Base-by-base conservation (phyloP, 371 early-diverging fungal species). In the Circinella umbellata region DNA sequence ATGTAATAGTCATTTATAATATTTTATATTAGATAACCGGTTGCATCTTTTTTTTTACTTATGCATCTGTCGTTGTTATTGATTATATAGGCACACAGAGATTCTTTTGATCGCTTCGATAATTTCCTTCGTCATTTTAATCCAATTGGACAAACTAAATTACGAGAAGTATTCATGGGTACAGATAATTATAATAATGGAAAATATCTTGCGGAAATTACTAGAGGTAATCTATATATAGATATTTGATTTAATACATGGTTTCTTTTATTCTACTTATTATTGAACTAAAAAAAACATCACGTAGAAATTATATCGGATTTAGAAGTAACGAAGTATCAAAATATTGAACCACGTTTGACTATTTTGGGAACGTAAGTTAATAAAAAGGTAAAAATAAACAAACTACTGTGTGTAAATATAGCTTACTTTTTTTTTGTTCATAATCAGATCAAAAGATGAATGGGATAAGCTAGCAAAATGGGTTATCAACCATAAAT, bases 121-220 rank as follows among this genome's bases (percentile, higher is more conserved):
- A 95, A 97, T 79, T 98, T 99, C 88, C 98, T 98, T 79, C 85
- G 96, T 57, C 98, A 99, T 80, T 99, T 98, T 82, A 98, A 98
- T 73, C 98, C 98, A 7, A 90, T 96, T 42, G 98, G 98, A 18
- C 88, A 90, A 67, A 86, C 86, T 64, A 80, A 88, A 69, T 67
- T 90, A 69, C 83, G 97, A 69, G 96, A 94, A 73, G 94, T 96
- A 64, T 96, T 96, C 69, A 83, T 97, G 84, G 99, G 99, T 83
- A 95, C 98, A 0, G 99, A 99, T 78, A 99, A 98, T 80, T 92
- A 86, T 69, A 92, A 97, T 67, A 73, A 93, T 7, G 99, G 99
- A 15, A 81, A 89, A 34, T 99, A 95, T 77, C 81, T 99, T 57
- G 98, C 98, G 9, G 97, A 99, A 60, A 86, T 99, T 55, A 97